Conservation (phyloP, 225 moss, liverwort and hornwort species). For the Pseudisothecium myosuroides region DNA sequence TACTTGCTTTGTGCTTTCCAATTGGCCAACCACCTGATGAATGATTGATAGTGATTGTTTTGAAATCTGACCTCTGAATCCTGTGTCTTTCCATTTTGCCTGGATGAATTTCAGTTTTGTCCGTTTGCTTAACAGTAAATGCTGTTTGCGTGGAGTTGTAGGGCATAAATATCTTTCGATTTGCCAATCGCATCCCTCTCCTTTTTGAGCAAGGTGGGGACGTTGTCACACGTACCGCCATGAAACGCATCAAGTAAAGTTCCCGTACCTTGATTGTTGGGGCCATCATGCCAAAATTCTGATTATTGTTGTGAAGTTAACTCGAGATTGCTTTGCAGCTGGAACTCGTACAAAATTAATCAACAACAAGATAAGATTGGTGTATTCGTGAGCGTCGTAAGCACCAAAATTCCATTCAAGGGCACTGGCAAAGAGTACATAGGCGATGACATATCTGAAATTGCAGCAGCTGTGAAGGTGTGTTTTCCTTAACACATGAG, state of each 20-base stretch:
- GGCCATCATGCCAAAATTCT: background rate
- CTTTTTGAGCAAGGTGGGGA: slow-evolving; percentile 96
- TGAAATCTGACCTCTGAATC: background rate
- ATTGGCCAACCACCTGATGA: background rate
- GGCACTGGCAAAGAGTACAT: slow-evolving; percentile 98
- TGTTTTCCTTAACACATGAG: background rate
- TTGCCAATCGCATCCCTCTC: slow-evolving; percentile 94
- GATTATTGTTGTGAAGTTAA: background rate
- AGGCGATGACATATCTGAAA: slow-evolving; percentile 91
- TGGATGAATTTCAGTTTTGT: background rate
- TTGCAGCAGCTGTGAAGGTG: slow-evolving; percentile 85
- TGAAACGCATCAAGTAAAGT: slow-evolving; percentile 91
- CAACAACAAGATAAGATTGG: slow-evolving; percentile 94
- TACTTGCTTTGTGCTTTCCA: background rate
- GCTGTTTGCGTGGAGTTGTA: slow-evolving; percentile 14
- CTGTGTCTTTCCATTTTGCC: background rate
- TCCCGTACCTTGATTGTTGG: background rate
- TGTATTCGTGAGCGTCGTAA: slow-evolving; percentile 95
- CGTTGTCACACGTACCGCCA: slow-evolving; percentile 88
- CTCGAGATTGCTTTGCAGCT: slow-evolving; percentile 37
- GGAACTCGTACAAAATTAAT: slow-evolving; percentile 95
- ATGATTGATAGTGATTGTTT: background rate
- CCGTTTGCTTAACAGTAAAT: background rate
- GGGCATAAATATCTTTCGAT: slow-evolving; percentile 92
- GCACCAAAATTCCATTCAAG: slow-evolving; percentile 98